phyloP scores from a whole-genome alignment of 257 asterid genomes.

The Salvia splendens region DNA sequence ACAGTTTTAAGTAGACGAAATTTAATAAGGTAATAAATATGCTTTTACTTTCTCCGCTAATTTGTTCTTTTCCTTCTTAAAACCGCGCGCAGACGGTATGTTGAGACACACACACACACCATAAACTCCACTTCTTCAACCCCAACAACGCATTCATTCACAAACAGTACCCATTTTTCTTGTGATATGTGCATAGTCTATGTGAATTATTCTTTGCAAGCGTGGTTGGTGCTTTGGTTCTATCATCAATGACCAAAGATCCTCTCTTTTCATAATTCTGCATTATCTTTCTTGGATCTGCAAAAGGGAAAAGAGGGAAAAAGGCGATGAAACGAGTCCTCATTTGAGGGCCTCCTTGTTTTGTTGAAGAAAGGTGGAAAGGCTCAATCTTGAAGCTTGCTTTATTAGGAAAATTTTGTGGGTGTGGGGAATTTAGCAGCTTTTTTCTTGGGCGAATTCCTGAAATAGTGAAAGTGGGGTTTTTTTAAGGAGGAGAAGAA shows the following conservation, averaged over 20 bases:
- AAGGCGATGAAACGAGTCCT: slow-evolving; percentile 23
- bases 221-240: slow-evolving; percentile 47
- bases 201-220: slow-evolving; percentile 42
- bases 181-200: slow-evolving; percentile 58
- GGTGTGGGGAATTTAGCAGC: slow-evolving; percentile 45
- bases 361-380: slow-evolving; percentile 36
- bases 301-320: slow-evolving; percentile 26
- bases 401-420: slow-evolving; percentile 32
- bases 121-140: slow-evolving; percentile 23
- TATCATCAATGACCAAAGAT: slow-evolving; percentile 36
- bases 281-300: slow-evolving; percentile 63
- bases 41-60: slow-evolving; percentile 52
- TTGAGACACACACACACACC: slow-evolving; percentile 10
- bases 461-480: slow-evolving; percentile 35
- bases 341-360: slow-evolving; percentile 35
- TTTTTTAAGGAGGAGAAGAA: slow-evolving; percentile 37
- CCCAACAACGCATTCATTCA: slow-evolving; percentile 31
- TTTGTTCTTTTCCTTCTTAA: slow-evolving; percentile 39
- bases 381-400: slow-evolving; percentile 34
- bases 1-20: slow-evolving; percentile 25
- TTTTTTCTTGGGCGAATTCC: slow-evolving; percentile 44
- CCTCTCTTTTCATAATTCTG: slow-evolving; percentile 46
- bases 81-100: slow-evolving; percentile 30
- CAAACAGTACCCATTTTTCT: slow-evolving; percentile 36
- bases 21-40: slow-evolving; percentile 30